phyloP scores from a whole-genome alignment of 768 basidiomycete species.

The Mycena kentingensis region DNA sequence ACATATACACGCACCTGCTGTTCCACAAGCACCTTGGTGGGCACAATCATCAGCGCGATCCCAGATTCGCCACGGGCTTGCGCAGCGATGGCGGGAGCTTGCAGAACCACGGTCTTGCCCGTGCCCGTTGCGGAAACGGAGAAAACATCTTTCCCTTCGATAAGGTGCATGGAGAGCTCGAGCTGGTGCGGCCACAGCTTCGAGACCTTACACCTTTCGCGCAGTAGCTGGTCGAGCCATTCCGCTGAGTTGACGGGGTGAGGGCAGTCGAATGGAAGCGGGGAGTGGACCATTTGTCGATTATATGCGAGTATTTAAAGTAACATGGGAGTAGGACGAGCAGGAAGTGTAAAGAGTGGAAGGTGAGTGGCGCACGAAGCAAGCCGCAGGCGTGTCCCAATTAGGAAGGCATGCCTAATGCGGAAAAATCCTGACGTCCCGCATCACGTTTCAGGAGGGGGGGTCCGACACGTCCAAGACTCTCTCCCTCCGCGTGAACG shows the following conservation, averaged over 20 bases:
- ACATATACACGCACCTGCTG: constrained; percentile 14
- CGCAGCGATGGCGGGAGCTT: constrained; percentile 6
- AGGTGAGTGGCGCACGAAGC: too few relatives aligned
- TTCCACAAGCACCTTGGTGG: constrained; percentile 18
- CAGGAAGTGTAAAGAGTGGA: too few relatives aligned
- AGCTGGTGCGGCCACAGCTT: constrained; percentile 11
- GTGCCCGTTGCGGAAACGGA: constrained; percentile 11
- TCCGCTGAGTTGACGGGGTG: neutral
- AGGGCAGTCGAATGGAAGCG: too few relatives aligned
- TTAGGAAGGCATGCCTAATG: too few relatives aligned
- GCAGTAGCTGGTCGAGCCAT: constrained; percentile 12
- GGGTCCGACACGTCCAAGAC: too few relatives aligned
- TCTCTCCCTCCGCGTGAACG: too few relatives aligned
- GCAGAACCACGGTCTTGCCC: constrained; percentile 17
- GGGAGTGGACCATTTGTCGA: too few relatives aligned
- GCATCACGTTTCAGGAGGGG: too few relatives aligned
- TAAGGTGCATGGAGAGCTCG: constrained; percentile 11
- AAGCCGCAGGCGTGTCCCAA: too few relatives aligned
- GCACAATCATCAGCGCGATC: constrained; percentile 16
- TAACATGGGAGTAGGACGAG: too few relatives aligned
- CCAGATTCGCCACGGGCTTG: constrained; percentile 8
- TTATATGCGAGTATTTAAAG: too few relatives aligned
- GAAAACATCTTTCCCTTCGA: constrained; percentile 14
- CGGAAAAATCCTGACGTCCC: too few relatives aligned
- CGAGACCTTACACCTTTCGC: constrained; percentile 4